A percentile compares a stretch with the other conserved stretches of the same genome.
Conservation (phyloP, 805 yeast genomes). For the Candida alai region DNA sequence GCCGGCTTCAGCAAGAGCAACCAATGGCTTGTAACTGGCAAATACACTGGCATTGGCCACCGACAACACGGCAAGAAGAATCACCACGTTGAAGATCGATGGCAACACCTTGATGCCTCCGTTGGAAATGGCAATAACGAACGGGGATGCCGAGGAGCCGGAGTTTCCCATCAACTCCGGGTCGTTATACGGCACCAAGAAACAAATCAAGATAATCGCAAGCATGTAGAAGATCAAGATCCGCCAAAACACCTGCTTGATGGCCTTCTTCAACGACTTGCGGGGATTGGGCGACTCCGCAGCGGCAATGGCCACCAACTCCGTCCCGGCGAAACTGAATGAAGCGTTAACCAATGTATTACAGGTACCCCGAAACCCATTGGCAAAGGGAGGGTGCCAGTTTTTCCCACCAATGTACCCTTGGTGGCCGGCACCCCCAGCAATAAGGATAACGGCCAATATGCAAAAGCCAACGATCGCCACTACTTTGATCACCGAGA, state of each 20-base stretch:
- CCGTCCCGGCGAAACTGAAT: conserved; percentile 28
- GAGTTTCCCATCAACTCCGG: conserved; percentile 40
- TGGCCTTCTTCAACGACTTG: conserved; percentile 31
- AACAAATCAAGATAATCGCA: conserved; percentile 26
- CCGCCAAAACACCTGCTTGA: conserved; percentile 39
- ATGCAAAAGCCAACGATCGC: conserved; percentile 41
- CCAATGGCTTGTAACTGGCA: conserved; percentile 62
- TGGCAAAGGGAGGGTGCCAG: conserved; percentile 35
- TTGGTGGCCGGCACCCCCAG: conserved; percentile 38
- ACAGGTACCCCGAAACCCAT: conserved; percentile 33
- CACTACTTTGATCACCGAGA: conserved; percentile 32
- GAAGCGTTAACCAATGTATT: conserved; percentile 27
- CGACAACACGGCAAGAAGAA: conserved; percentile 63
- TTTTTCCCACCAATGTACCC: conserved; percentile 36
- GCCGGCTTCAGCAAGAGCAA: conserved; percentile 63
- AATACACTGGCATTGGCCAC: conserved; percentile 71
- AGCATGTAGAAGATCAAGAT: conserved; percentile 32
- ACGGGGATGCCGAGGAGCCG: conserved; percentile 68
- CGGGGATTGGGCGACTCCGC: conserved; percentile 35
- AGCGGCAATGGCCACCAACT: conserved; percentile 28
- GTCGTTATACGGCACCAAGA: conserved; percentile 46
- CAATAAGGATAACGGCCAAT: conserved; percentile 34
- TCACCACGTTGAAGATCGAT: conserved; percentile 66
- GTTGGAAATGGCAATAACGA: conserved; percentile 60
- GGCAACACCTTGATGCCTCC: conserved; percentile 63